Evolutionary conservation across 1,139 yeast species (phyloP).

Genomic region (Candida tunisiensis): DNA sequence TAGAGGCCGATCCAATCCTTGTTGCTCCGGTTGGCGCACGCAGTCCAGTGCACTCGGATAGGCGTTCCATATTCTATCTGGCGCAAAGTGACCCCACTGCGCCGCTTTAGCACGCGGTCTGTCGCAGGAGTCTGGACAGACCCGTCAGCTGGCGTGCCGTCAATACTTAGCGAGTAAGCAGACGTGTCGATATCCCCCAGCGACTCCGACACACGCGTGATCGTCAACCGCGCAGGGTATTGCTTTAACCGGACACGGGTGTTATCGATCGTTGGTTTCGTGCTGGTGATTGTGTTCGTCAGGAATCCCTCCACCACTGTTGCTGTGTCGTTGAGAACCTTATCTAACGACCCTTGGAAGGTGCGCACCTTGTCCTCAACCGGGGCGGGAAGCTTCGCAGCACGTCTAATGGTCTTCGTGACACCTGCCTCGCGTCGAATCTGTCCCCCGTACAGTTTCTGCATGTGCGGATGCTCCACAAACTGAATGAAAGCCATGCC

Average conservation of each 20-base stretch:
- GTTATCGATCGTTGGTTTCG: conserved; percentile 16
- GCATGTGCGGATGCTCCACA: conserved; percentile 70
- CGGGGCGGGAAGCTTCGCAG: conserved; percentile 14
- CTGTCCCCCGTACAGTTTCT: conserved; percentile 56
- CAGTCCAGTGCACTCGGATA: conserved; percentile 37
- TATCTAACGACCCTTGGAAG: conserved; percentile 21
- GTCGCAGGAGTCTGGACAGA: too few relatives aligned
- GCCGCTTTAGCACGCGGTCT: conserved; percentile 10
- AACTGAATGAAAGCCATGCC: conserved; percentile 54
- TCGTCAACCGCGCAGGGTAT: conserved; percentile 21
- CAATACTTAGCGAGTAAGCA: conserved; percentile 11
- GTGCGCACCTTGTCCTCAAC: conserved; percentile 14
- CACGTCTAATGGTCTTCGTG: conserved; percentile 38
- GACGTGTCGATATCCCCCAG: conserved; percentile 8
- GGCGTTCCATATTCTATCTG: conserved; percentile 25
- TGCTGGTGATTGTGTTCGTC: conserved; percentile 15
- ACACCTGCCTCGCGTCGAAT: conserved; percentile 34
- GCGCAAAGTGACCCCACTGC: conserved; percentile 16
- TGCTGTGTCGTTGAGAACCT: conserved; percentile 19
- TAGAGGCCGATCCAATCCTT: conserved; percentile 75
- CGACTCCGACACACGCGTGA: conserved; percentile 16
- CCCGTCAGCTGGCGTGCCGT: too few relatives aligned
- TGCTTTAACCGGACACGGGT: conserved; percentile 17
- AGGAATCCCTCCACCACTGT: conserved; percentile 18
- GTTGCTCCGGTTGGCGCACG: conserved; percentile 28